A percentile compares a stretch with the other conserved stretches of the same genome.
phyloP scores from a whole-genome alignment of 495 filamentous ascomycete species.

The Mycothermus thermophilus region DNA sequence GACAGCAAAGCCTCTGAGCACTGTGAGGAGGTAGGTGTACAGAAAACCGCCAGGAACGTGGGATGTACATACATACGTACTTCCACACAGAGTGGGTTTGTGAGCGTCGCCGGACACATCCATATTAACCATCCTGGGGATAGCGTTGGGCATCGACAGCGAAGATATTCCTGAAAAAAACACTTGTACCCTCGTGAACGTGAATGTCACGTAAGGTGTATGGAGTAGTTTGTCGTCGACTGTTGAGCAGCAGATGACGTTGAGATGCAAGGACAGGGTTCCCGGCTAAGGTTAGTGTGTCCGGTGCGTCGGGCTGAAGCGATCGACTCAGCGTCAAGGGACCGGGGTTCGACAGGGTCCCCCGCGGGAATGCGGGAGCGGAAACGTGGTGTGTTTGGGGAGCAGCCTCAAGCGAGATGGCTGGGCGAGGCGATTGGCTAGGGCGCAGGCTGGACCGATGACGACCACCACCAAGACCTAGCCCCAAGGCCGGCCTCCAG shows the following conservation, averaged over 20 bases:
- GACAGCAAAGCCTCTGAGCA: too few species aligned
- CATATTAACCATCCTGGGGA: too few species aligned
- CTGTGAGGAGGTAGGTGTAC: too few species aligned
- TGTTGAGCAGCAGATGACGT: constrained; percentile 4
- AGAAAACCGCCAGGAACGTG: too few species aligned
- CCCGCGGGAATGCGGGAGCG: constrained; percentile 19
- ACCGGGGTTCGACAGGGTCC: constrained; percentile 19
- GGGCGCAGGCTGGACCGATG: constrained; percentile 10
- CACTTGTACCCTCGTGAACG: too few species aligned
- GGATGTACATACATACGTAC: too few species aligned
- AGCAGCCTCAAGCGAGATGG: constrained; percentile 17
- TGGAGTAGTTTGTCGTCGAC: too few species aligned
- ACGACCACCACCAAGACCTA: background rate
- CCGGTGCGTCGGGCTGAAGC: constrained; percentile 18
- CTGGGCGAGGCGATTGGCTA: constrained; percentile 14
- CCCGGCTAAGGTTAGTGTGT: constrained; percentile 10
- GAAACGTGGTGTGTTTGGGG: constrained; percentile 12
- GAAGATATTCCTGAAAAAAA: too few species aligned
- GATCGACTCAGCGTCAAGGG: constrained; percentile 18
- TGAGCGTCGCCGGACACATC: too few species aligned
- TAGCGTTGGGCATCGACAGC: too few species aligned
- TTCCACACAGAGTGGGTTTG: too few species aligned
- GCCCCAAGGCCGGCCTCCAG: background rate
- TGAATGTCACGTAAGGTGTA: too few species aligned
- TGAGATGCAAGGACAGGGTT: constrained; percentile 10